Evolutionary conservation across 805 yeast species (phyloP).

Genomic region (Lachancea kluyveri): DNA sequence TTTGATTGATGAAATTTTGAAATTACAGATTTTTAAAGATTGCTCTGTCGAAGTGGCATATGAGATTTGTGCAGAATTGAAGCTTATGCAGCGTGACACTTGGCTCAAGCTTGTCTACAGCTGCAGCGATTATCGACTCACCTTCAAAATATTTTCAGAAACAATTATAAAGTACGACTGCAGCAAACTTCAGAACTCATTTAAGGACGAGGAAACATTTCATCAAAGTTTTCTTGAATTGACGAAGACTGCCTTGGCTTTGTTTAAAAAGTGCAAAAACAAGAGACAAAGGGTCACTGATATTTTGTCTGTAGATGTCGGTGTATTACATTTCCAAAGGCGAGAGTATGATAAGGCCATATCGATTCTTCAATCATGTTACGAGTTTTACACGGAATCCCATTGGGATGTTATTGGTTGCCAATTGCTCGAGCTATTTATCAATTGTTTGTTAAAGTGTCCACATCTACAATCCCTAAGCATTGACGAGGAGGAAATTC

Average conservation of each 20-base stretch:
- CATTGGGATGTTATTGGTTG: constrained; percentile 76
- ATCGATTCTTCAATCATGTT: constrained; percentile 58
- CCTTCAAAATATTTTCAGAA: constrained; percentile 10
- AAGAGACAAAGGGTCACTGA: constrained; percentile 61
- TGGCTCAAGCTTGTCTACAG: constrained; percentile 26
- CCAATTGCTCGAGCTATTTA: constrained; percentile 56
- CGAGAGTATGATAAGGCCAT: constrained; percentile 56
- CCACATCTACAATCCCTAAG: constrained; percentile 14
- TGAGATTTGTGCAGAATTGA: constrained; percentile 37
- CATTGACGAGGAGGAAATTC: constrained; percentile 23
- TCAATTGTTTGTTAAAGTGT: constrained; percentile 51
- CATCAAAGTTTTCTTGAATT: constrained; percentile 39
- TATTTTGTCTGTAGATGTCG: constrained; percentile 71
- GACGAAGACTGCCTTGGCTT: constrained; percentile 38
- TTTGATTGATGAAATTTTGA: constrained; percentile 14
- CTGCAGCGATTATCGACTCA: constrained; percentile 12
- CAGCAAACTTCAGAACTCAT: constrained; percentile 15
- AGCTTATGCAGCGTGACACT: constrained; percentile 35
- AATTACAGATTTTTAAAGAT: constrained; percentile 8
- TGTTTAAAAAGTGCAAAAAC: constrained; percentile 15
- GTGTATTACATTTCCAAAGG: constrained; percentile 55
- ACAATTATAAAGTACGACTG: constrained; percentile 7
- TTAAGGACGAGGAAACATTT: constrained; percentile 15
- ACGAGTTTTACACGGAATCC: constrained; percentile 55
- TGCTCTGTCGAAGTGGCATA: constrained; percentile 4